Percentiles rank a stretch among this genome's conserved stretches.
These are phyloP conservation scores for Lecanicillium sp. DNA, from an alignment of 2,329 filamentous ascomycete genomes.

Conservation along the genomic window DNA sequence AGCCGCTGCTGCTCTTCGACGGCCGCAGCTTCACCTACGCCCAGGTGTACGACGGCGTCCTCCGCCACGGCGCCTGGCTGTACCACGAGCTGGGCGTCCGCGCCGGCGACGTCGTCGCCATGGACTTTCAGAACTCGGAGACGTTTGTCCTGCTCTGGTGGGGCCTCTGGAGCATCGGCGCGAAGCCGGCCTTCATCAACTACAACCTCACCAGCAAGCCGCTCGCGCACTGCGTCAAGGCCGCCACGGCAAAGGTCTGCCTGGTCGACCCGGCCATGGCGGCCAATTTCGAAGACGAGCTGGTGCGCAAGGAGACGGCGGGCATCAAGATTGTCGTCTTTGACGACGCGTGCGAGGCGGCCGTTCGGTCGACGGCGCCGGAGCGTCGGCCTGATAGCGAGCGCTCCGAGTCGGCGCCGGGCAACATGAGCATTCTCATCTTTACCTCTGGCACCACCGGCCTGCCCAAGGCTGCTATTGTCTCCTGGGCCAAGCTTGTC, in stretches of 20 bases:
- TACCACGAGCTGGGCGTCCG: slow-evolving; percentile 57
- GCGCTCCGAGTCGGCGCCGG: background rate
- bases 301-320: slow-evolving; percentile 40
- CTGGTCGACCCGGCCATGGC: slow-evolving; percentile 61
- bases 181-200: slow-evolving; percentile 80
- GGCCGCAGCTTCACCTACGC: slow-evolving; percentile 65
- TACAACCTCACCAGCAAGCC: slow-evolving; percentile 71
- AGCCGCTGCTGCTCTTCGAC: slow-evolving; percentile 60
- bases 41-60: slow-evolving; percentile 61
- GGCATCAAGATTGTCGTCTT: slow-evolving; percentile 13
- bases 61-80: slow-evolving; percentile 73
- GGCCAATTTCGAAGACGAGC: slow-evolving; percentile 50
- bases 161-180: slow-evolving; percentile 77
- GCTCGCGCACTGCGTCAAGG: slow-evolving; percentile 66
- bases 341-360: background rate
- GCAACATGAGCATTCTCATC: slow-evolving; percentile 57
- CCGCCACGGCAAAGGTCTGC: slow-evolving; percentile 59
- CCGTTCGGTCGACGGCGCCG: background rate
- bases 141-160: slow-evolving; percentile 69
- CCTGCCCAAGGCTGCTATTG: slow-evolving; percentile 65
- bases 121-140: slow-evolving; percentile 78
- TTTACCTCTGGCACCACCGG: slow-evolving; percentile 76
- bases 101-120: slow-evolving; percentile 68
- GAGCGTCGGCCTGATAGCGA: background rate
- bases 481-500: slow-evolving; percentile 57